phyloP scores from a whole-genome alignment of 352 stramenopile genomes.

The Detonula confervacea region DNA sequence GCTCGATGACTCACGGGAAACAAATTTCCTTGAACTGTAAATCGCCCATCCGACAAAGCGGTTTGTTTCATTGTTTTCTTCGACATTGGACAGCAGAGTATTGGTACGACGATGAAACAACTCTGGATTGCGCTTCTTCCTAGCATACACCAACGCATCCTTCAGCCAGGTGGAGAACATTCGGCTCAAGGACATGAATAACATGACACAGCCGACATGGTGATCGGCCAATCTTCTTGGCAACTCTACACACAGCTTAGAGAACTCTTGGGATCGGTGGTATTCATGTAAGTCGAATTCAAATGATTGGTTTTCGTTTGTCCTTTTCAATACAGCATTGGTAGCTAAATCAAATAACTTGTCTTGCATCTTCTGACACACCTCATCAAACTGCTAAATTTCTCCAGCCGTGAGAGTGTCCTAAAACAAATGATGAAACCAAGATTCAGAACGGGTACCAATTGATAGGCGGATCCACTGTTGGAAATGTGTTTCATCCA shows the following conservation, averaged over 20 bases:
- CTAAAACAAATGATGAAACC: background rate
- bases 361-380: background rate
- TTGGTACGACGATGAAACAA: background rate
- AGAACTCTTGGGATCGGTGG: background rate
- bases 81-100: background rate
- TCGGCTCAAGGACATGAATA: background rate
- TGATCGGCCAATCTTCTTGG: background rate
- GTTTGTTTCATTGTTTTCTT: conserved; percentile 22
- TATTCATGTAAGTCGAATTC: background rate
- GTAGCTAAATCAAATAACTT: background rate
- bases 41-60: conserved; percentile 24
- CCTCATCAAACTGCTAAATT: background rate
- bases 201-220: background rate
- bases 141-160: background rate
- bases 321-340: background rate
- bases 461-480: background rate
- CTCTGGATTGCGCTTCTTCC: background rate
- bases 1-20: background rate
- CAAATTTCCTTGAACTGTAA: background rate
- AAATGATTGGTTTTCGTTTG: background rate
- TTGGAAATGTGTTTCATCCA: background rate
- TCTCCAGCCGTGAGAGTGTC: background rate
- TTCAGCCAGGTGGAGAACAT: background rate
- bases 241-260: background rate
- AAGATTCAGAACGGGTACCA: background rate